Conservation (phyloP, 2,329 filamentous ascomycete genomes). For the Fusarium setosum region DNA sequence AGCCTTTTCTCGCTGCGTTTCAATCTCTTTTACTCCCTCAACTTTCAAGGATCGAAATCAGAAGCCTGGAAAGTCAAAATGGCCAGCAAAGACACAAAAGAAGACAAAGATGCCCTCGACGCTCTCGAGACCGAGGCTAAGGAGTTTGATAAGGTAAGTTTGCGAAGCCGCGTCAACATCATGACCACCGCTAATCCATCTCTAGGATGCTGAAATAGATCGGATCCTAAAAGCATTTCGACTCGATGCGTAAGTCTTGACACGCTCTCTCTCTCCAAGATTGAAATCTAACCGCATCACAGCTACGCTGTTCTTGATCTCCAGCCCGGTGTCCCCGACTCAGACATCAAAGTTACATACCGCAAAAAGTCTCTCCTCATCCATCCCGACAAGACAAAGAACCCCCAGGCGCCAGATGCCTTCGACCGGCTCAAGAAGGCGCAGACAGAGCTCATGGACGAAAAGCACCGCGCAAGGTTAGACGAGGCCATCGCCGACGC, state of each 20-base stretch:
- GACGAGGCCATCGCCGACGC: constrained; percentile 98
- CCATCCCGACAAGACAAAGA: constrained; percentile 97
- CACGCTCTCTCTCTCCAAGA: too few species aligned
- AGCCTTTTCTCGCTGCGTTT: neutral
- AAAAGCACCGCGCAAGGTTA: constrained; percentile 86
- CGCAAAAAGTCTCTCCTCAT: constrained; percentile 99
- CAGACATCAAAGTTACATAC: constrained; percentile 94
- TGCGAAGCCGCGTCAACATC: constrained; percentile 28
- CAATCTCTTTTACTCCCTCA: constrained; percentile 12
- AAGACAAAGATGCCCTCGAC: constrained; percentile 82
- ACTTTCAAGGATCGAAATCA: neutral
- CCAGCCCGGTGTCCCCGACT: constrained; percentile 93
- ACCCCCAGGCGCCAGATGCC: constrained; percentile 89
- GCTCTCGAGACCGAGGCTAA: constrained; percentile 86
- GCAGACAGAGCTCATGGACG: constrained; percentile 89
- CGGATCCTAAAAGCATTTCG: constrained; percentile 92
- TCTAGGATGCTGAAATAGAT: constrained; percentile 92
- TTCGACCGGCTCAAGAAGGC: constrained; percentile 98
- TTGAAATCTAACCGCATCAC: constrained; percentile 17
- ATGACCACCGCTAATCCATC: constrained; percentile 30
- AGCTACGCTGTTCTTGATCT: constrained; percentile 95
- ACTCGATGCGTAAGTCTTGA: constrained; percentile 64
- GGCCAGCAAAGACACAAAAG: constrained; percentile 53
- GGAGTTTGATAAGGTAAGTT: constrained; percentile 85
- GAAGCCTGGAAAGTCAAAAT: constrained; percentile 41